Percentiles rank a stretch among this genome's conserved stretches.
phyloP scores from a whole-genome alignment of 108 stramenopile genomes.

The Nannochloropsis granulata region DNA sequence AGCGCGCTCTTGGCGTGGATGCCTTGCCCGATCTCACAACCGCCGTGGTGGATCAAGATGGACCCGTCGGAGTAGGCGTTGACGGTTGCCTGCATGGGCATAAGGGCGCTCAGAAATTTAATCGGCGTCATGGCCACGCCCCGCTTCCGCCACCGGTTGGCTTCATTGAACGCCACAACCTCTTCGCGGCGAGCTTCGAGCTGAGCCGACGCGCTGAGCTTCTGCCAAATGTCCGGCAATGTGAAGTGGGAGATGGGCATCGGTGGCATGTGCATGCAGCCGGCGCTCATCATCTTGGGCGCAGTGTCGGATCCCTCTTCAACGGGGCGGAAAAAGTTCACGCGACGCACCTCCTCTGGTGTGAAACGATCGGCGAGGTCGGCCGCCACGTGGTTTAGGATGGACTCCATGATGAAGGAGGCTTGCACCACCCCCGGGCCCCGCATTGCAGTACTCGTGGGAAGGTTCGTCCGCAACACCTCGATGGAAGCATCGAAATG shows the following conservation, averaged over 20 bases:
- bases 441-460: slow-evolving; percentile 15
- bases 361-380: not conserved
- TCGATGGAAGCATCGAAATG: not conserved
- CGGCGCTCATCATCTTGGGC: not conserved
- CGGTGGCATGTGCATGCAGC: not conserved
- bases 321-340: slow-evolving; percentile 5
- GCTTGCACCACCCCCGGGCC: slow-evolving; percentile 23
- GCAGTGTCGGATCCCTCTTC: not conserved
- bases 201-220: not conserved
- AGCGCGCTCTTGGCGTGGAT: slow-evolving; percentile 35
- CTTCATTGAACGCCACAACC: not conserved
- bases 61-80: slow-evolving; percentile 25
- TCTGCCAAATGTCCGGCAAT: not conserved
- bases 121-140: slow-evolving; percentile 12
- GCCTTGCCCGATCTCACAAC: slow-evolving; percentile 37
- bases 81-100: not conserved
- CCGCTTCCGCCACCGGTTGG: slow-evolving; percentile 10
- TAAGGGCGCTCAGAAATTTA: slow-evolving; percentile 6
- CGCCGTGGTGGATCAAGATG: slow-evolving; percentile 15
- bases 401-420: not conserved
- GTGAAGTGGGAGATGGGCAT: not conserved
- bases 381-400: not conserved
- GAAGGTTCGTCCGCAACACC: slow-evolving; percentile 5
- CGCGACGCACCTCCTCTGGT: not conserved
- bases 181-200: not conserved